Conservation (phyloP, 192 early-diverging fungal genomes). For the Funneliformis geosporum region DNA sequence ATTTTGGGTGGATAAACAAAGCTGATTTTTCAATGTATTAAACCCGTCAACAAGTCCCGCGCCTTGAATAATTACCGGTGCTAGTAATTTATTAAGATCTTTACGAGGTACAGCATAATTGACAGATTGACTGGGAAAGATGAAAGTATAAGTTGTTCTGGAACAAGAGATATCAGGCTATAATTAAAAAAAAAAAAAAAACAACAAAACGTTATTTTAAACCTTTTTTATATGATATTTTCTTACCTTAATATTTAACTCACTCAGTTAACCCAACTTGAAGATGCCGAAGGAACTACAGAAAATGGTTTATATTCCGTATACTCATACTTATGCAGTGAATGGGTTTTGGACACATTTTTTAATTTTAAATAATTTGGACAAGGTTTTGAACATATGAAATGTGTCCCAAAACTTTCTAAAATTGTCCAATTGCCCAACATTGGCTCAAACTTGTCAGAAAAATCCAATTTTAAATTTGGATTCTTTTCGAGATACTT, state of each 20-base stretch:
- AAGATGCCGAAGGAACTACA: not conserved
- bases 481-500: not conserved
- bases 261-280: not conserved
- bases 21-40: conserved; percentile 21
- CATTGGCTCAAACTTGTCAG: no score
- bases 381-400: no score
- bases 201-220: not conserved
- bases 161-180: conserved; percentile 51
- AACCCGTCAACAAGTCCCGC: conserved; percentile 36
- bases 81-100: not conserved
- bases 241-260: not conserved
- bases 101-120: conserved; percentile 38
- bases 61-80: conserved; percentile 37
- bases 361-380: no score
- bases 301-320: not conserved
- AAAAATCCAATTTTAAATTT: not conserved
- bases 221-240: not conserved
- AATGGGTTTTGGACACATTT: no score
- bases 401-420: no score
- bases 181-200: conserved; percentile 22
- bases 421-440: no score
- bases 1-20: conserved; percentile 33
- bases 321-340: not conserved
- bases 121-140: conserved; percentile 43
- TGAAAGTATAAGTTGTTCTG: conserved; percentile 56